A percentile compares a stretch with the other conserved stretches of the same genome.
Evolutionary conservation across 2,329 filamentous ascomycete species (phyloP).

Genomic region (Fusarium sp.): DNA sequence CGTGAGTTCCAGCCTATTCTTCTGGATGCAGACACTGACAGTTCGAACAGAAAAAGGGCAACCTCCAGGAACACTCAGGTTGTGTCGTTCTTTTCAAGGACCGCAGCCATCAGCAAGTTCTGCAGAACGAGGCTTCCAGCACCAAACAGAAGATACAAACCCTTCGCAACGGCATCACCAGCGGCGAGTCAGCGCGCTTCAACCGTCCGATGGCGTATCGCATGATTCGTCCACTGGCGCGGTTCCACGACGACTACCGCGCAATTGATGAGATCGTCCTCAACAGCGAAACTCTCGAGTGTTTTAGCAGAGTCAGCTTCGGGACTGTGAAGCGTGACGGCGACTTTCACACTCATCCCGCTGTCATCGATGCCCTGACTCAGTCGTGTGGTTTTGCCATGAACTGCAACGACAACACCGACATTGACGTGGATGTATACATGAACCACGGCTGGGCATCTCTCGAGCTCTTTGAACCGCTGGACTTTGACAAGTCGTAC

Average conservation of each 20-base stretch:
- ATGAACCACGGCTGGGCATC: constrained; percentile 40
- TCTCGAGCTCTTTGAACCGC: constrained; percentile 28
- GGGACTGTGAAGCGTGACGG: constrained; percentile 30
- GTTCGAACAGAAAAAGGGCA: constrained; percentile 1
- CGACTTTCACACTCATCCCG: constrained; percentile 33
- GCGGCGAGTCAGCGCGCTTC: constrained; percentile 28
- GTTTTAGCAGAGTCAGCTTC: constrained; percentile 29
- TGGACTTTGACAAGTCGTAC: constrained; percentile 37
- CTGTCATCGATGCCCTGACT: constrained; percentile 34
- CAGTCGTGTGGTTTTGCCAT: constrained; percentile 39
- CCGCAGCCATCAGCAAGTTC: constrained; percentile 5
- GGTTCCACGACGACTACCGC: constrained; percentile 37
- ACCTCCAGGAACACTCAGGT: constrained; percentile 21
- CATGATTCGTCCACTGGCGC: constrained; percentile 32
- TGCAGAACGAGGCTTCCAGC: background rate
- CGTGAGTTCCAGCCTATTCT: background rate
- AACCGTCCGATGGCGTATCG: constrained; percentile 39
- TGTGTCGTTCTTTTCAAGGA: constrained; percentile 32
- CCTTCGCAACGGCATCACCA: constrained; percentile 25
- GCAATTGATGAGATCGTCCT: constrained; percentile 36
- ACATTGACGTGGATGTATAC: constrained; percentile 32
- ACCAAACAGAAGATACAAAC: constrained; percentile 27
- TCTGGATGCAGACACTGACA: accelerated
- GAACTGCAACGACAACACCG: constrained; percentile 38
- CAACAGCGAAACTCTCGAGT: constrained; percentile 32